Evolutionary conservation across 2,329 filamentous ascomycete species (phyloP), one percentile per base, ranked within the genome.

Genomic region (Penicillium sp.): DNA sequence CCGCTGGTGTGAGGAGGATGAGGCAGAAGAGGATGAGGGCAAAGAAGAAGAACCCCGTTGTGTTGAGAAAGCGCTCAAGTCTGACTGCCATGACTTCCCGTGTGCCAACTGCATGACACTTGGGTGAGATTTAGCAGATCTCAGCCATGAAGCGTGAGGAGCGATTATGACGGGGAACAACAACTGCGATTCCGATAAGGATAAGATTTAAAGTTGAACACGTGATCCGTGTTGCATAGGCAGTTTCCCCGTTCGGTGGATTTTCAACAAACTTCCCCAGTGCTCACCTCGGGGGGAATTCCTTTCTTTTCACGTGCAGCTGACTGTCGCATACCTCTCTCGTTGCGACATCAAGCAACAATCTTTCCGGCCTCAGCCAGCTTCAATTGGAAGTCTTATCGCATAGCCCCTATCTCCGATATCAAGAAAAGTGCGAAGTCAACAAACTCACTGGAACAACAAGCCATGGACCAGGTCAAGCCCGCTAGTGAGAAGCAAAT

Each of bases 11-110:
- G 63, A 95, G 81, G 67, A 93, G 81, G 40, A 96, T 81, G 54
- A 97, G 82, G 54, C 83, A 81, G 64, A 90, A 73, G 35, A 92
- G 84, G 66, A 95, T 70, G 66, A 93, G 74, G 72, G 88, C 88
- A 68, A 97, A 81, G 66, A 92, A 74, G 57, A 86, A 84, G 74
- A 96, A 97, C 63, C 88, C 82, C 46, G 85, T 85, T 69, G 83
- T 87, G 79, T 96, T 96, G 77, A 92, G 85, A 73, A 96, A 85
- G 71, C 86, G 86, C 74, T 89, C 91, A 68, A 92, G 76, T 59
- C 62, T 77, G 50, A 63, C 54, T 61, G 63, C 59, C 72, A 74
- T 74, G 51, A 39, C 65, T 62, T 55, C 51, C 53, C 56, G 57
- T 60, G 61, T 58, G 52, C 50, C 40, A 35, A 52, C 40, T 39